Conservation (phyloP, 2,329 filamentous ascomycete species). For the Tolypocladium guangdongense region DNA sequence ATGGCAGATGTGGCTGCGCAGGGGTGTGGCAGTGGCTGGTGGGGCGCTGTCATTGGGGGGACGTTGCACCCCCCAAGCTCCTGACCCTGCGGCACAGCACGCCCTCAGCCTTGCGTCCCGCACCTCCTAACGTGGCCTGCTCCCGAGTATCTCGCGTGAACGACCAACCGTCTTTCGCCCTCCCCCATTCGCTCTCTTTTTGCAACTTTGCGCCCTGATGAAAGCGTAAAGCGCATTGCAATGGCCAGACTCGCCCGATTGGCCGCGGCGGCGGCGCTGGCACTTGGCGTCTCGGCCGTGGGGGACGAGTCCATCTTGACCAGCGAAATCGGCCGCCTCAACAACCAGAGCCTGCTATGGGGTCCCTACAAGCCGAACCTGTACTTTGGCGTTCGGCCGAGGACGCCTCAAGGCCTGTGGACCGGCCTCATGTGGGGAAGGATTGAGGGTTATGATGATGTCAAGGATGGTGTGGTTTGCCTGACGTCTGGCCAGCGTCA, state of each 20-base stretch:
- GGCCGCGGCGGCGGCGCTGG: slow-evolving; percentile 17
- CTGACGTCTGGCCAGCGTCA: neutral
- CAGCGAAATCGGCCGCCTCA: slow-evolving; percentile 39
- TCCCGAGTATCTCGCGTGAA: neutral
- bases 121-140: slow-evolving; percentile 2
- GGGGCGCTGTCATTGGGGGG: slow-evolving; percentile 9
- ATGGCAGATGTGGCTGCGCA: slow-evolving; percentile 10
- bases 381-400: slow-evolving; percentile 83
- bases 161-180: neutral
- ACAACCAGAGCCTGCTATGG: slow-evolving; percentile 87
- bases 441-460: slow-evolving; percentile 64
- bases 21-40: slow-evolving; percentile 1
- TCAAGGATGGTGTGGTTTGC: slow-evolving; percentile 55
- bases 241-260: slow-evolving; percentile 23
- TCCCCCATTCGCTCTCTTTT: neutral
- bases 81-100: neutral
- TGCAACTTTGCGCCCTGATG: neutral
- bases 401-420: slow-evolving; percentile 70
- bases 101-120: slow-evolving; percentile 13
- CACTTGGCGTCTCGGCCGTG: slow-evolving; percentile 11
- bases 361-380: slow-evolving; percentile 89
- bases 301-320: slow-evolving; percentile 29
- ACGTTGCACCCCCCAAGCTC: slow-evolving; percentile 9
- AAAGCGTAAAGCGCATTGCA: neutral
- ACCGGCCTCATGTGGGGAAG: slow-evolving; percentile 83